These are phyloP conservation scores for Xylona heveae DNA, from an alignment of 495 filamentous ascomycete species.

Conservation along the genomic window DNA sequence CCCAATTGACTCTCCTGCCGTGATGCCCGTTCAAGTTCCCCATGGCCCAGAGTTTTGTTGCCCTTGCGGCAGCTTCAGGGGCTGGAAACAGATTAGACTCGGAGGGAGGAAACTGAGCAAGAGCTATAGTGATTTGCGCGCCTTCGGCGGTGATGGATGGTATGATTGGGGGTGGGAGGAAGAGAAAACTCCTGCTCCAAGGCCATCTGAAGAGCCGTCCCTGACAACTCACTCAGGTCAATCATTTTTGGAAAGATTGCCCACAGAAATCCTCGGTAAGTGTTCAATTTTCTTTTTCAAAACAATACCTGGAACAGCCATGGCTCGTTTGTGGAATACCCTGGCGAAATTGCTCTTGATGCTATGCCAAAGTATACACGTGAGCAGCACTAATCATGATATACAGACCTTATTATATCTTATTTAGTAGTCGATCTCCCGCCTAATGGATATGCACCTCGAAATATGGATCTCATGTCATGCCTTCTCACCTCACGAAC, in stretches of 20 bases:
- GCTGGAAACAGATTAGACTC: slow-evolving; percentile 50
- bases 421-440: slow-evolving; percentile 55
- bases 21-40: too few species aligned
- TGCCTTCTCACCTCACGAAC: slow-evolving; percentile 56
- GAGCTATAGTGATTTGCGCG: slow-evolving; percentile 48
- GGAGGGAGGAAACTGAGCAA: slow-evolving; percentile 44
- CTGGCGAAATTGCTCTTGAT: too few species aligned
- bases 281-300: slow-evolving; percentile 5
- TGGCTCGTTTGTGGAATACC: slow-evolving; percentile 2
- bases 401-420: slow-evolving; percentile 51
- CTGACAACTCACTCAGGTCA: slow-evolving; percentile 17
- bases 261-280: slow-evolving; percentile 54
- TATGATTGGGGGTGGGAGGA: slow-evolving; percentile 10
- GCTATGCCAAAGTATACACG: too few species aligned
- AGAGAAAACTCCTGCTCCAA: slow-evolving; percentile 9
- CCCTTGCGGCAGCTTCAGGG: slow-evolving; percentile 46
- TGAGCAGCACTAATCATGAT: too few species aligned
- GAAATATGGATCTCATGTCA: slow-evolving; percentile 66
- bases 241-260: slow-evolving; percentile 40
- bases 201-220: slow-evolving; percentile 11
- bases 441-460: slow-evolving; percentile 52
- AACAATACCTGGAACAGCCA: slow-evolving; percentile 1
- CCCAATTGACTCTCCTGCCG: too few species aligned
- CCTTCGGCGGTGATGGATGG: slow-evolving; percentile 17
- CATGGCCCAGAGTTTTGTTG: too few species aligned